Conservation (phyloP, 768 basidiomycete genomes). For the Mycena metata region DNA sequence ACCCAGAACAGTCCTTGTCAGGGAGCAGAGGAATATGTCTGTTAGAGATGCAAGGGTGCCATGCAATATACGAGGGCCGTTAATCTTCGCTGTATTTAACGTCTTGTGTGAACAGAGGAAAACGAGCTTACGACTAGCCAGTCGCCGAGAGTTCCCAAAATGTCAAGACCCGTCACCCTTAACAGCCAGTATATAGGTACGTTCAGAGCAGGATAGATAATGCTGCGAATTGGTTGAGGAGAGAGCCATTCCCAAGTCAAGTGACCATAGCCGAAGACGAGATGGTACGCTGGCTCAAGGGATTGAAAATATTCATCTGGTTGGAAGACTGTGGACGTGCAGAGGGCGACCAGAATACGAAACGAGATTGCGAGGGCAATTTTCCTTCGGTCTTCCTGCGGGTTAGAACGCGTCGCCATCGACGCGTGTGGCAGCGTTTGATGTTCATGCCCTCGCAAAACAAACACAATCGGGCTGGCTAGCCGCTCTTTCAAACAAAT, state of each 20-base stretch:
- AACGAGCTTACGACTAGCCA: conserved; percentile 73
- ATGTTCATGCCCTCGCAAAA: too few species aligned
- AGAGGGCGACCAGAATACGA: conserved; percentile 73
- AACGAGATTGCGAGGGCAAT: conserved; percentile 53
- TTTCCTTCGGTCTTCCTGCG: too few species aligned
- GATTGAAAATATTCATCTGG: conserved; percentile 98
- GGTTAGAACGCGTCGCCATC: conserved; percentile 36
- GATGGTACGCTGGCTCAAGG: conserved; percentile 89
- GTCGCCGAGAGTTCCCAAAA: conserved; percentile 50
- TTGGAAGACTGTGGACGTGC: conserved; percentile 91
- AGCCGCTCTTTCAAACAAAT: too few species aligned
- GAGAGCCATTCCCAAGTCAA: conserved; percentile 97
- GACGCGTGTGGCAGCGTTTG: background rate
- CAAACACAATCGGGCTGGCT: too few species aligned
- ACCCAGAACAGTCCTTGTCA: conserved; percentile 72
- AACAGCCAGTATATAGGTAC: conserved; percentile 83
- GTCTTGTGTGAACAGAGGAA: conserved; percentile 18
- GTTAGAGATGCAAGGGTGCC: conserved; percentile 83
- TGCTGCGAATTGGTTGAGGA: conserved; percentile 78
- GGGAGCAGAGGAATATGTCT: conserved; percentile 78
- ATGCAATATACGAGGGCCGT: conserved; percentile 81
- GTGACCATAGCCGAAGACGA: conserved; percentile 92
- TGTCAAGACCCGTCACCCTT: conserved; percentile 67
- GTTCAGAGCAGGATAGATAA: conserved; percentile 86
- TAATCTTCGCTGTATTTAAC: conserved; percentile 61